Conservation (phyloP, 140 eudicot species). For the Eryngium alpinum region DNA sequence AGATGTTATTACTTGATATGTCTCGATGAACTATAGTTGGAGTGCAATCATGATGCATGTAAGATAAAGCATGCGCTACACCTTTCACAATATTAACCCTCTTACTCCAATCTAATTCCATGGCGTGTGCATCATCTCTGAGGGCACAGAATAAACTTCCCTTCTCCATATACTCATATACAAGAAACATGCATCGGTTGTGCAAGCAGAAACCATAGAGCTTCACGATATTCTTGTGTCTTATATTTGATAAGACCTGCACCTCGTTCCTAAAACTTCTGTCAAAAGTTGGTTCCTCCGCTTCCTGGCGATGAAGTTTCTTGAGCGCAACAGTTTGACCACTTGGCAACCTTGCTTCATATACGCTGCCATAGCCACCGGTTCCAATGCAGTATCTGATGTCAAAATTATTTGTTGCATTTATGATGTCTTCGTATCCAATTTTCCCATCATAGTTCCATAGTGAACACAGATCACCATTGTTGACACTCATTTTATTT, state of each 20-base stretch:
- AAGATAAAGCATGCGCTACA: not conserved
- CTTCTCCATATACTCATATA: conserved; percentile 7
- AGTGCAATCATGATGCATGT: not conserved
- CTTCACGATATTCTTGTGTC: not conserved
- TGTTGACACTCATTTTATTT: not conserved
- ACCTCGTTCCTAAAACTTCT: conserved; percentile 6
- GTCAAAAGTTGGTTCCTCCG: not conserved
- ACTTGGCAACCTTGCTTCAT: not conserved
- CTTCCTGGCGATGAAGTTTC: conserved; percentile 1
- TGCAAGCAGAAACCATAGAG: conserved; percentile 4
- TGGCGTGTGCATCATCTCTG: not conserved
- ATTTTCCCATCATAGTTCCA: conserved; percentile 5
- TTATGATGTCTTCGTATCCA: conserved; percentile 10
- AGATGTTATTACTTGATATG: not conserved
- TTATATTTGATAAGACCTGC: not conserved
- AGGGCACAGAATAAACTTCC: conserved; percentile 1
- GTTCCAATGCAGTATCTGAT: conserved; percentile 14
- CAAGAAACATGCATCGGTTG: conserved; percentile 1
- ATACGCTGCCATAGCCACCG: conserved; percentile 12
- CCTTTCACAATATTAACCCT: not conserved
- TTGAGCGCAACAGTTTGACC: not conserved
- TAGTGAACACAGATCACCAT: conserved; percentile 7
- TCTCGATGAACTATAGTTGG: conserved; percentile 1
- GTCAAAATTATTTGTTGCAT: conserved; percentile 14
- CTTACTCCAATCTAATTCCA: not conserved